These are phyloP conservation scores for Umbelopsis vinacea DNA, from an alignment of 192 early-diverging fungal genomes.

Conservation along the genomic window DNA sequence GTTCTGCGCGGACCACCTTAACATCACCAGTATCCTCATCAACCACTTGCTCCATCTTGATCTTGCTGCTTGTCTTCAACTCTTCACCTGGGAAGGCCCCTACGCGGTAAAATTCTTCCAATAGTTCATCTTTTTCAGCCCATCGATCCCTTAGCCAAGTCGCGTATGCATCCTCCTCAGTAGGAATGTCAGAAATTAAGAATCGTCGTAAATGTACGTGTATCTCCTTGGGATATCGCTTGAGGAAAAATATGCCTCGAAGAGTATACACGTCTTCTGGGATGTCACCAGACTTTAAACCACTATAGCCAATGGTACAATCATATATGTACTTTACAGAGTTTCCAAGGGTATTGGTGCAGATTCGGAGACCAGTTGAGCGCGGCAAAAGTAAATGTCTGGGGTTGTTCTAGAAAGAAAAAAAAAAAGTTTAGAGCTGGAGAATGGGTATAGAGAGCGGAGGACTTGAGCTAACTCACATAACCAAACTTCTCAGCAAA, in stretches of 20 bases:
- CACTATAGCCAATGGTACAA: conserved; percentile 87
- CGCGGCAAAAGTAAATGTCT: conserved; percentile 85
- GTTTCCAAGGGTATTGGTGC: conserved; percentile 65
- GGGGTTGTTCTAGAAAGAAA: conserved; percentile 51
- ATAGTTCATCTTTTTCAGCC: conserved; percentile 82
- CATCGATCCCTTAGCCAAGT: conserved; percentile 80
- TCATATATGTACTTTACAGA: conserved; percentile 82
- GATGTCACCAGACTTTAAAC: conserved; percentile 69
- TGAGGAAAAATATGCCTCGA: conserved; percentile 72
- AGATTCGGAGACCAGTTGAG: conserved; percentile 79
- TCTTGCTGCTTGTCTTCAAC: not conserved
- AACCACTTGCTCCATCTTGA: not conserved
- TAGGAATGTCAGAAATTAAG: conserved; percentile 66
- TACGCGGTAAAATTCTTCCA: conserved; percentile 78
- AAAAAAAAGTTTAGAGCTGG: not conserved
- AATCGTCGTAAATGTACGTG: conserved; percentile 82
- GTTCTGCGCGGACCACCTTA: not conserved
- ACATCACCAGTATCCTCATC: conserved; percentile 7
- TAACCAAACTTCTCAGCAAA: conserved; percentile 74
- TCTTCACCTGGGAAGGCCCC: conserved; percentile 65
- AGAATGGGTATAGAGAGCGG: not conserved
- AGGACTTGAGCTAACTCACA: conserved; percentile 34
- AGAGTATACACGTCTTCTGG: conserved; percentile 87
- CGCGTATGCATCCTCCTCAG: conserved; percentile 70
- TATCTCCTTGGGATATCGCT: conserved; percentile 74